A percentile compares a stretch with the other conserved stretches of the same genome.
Evolutionary conservation across 306 rosid genomes (phyloP).

Genomic region (Fragaria iinumae): DNA sequence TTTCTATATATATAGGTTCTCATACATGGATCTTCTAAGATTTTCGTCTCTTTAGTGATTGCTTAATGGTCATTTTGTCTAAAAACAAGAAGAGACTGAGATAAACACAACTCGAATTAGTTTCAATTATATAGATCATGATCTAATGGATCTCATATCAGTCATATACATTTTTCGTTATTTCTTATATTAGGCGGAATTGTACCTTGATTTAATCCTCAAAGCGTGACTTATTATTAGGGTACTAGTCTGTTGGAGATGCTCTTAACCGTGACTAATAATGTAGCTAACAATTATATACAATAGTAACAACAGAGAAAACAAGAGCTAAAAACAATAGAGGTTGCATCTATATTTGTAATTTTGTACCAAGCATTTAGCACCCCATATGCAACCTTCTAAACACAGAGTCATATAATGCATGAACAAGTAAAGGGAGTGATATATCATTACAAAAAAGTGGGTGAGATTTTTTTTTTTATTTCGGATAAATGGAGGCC

Average conservation of each 20-base stretch:
- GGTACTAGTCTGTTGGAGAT: no score
- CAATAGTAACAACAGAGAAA: no score
- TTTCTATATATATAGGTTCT: not conserved
- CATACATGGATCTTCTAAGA: not conserved
- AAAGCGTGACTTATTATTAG: no score
- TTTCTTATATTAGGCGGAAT: not conserved
- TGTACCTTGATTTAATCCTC: not conserved
- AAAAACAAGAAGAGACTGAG: no score
- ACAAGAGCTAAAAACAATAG: not conserved
- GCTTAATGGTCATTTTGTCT: no score
- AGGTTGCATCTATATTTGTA: not conserved
- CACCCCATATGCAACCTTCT: no score
- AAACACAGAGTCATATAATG: not conserved
- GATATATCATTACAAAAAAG: not conserved
- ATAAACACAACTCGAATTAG: not conserved
- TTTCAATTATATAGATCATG: no score
- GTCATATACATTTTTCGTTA: no score
- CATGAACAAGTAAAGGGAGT: not conserved
- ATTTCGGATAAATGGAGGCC: no score
- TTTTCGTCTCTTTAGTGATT: no score
- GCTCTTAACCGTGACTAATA: not conserved
- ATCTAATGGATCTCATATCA: not conserved
- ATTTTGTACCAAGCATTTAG: not conserved
- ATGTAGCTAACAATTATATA: no score
- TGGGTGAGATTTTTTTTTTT: not conserved